Conservation (phyloP, 495 filamentous ascomycete species). For the Glarea lozoyensis region DNA sequence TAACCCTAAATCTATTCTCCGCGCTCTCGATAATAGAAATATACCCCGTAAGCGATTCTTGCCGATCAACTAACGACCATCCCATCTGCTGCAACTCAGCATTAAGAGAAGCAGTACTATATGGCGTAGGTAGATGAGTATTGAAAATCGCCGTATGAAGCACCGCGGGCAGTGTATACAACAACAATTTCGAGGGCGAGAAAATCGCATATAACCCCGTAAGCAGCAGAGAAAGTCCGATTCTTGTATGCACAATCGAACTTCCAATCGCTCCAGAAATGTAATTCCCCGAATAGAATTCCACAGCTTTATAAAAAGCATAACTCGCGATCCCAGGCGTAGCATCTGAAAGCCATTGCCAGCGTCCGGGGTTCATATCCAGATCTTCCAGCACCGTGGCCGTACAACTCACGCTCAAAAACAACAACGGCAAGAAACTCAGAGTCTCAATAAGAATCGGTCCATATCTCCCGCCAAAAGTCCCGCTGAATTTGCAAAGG, state of each 20-base stretch:
- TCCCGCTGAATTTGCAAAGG: constrained; percentile 52
- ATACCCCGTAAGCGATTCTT: constrained; percentile 84
- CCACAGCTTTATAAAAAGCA: constrained; percentile 49
- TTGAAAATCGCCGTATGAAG: constrained; percentile 63
- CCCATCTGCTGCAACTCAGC: constrained; percentile 41
- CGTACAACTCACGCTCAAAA: constrained; percentile 55
- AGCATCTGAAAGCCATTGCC: constrained; percentile 38
- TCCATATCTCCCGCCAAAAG: constrained; percentile 57
- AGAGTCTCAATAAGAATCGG: constrained; percentile 65
- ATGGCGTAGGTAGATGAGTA: constrained; percentile 52
- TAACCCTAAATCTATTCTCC: constrained; percentile 61
- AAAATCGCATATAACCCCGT: constrained; percentile 52
- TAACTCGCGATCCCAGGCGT: constrained; percentile 54
- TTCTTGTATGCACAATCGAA: constrained; percentile 53
- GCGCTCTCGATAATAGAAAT: constrained; percentile 76
- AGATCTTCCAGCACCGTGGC: constrained; percentile 52
- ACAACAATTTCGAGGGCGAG: constrained; percentile 57
- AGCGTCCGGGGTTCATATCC: constrained; percentile 45
- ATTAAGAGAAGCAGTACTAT: constrained; percentile 51
- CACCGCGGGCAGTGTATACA: constrained; percentile 57
- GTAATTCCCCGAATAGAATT: constrained; percentile 39
- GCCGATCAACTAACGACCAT: constrained; percentile 63
- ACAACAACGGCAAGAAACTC: constrained; percentile 65
- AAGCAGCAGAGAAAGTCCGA: constrained; percentile 61
- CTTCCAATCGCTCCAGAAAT: constrained; percentile 50